Evolutionary conservation across 225 moss, liverwort and hornwort genomes (phyloP).

Genomic region (Sphagnum tenellum): DNA sequence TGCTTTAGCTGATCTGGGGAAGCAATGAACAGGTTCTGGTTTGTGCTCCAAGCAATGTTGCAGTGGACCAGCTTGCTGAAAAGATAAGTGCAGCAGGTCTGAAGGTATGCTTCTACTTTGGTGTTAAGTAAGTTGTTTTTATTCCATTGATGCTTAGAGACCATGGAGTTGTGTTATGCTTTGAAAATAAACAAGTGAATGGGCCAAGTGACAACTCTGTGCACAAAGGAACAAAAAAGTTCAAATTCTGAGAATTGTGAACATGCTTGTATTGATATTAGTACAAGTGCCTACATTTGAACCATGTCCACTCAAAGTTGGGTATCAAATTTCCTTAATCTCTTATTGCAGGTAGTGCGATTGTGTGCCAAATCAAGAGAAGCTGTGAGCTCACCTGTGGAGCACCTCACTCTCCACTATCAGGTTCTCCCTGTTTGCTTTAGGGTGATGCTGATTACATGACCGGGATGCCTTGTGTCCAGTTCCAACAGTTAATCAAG

Average conservation of each 20-base stretch:
- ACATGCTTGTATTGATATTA: not conserved
- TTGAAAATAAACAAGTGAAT: too few relatives aligned
- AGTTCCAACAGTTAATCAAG: too few relatives aligned
- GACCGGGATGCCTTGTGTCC: too few relatives aligned
- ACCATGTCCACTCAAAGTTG: too few relatives aligned
- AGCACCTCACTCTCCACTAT: constrained; percentile 60
- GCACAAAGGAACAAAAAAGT: too few relatives aligned
- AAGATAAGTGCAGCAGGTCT: constrained; percentile 63
- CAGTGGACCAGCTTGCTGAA: constrained; percentile 61
- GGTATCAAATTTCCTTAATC: too few relatives aligned
- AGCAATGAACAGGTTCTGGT: constrained; percentile 32
- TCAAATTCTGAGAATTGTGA: not conserved
- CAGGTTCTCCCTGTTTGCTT: constrained; percentile 19
- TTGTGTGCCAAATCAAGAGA: constrained; percentile 63
- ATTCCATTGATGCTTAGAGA: not conserved
- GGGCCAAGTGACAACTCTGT: too few relatives aligned
- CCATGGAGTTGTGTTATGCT: too few relatives aligned
- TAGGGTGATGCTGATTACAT: too few relatives aligned
- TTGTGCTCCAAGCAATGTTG: constrained; percentile 69
- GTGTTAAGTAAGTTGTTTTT: not conserved
- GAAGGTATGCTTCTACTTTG: constrained; percentile 19
- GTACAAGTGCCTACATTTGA: too few relatives aligned
- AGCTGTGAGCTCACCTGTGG: constrained; percentile 55
- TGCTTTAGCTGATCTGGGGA: too few relatives aligned
- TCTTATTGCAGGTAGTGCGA: constrained; percentile 34